Evolutionary conservation across 495 filamentous ascomycete genomes (phyloP).

Genomic region (Immersiella caudata): DNA sequence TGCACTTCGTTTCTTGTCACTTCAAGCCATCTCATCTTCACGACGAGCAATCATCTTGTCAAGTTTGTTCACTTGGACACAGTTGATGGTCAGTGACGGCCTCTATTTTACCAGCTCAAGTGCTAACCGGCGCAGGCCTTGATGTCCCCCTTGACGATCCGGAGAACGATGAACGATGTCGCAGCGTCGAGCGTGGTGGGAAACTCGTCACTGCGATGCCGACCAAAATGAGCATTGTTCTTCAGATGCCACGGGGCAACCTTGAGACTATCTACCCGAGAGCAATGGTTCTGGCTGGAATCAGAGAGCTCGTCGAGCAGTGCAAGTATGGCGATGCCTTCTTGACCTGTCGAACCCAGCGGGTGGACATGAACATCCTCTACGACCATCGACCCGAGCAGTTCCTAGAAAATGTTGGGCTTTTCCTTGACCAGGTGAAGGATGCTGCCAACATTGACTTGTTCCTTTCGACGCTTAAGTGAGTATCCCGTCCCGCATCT

Average conservation of each 20-base stretch:
- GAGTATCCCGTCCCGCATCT: constrained; percentile 34
- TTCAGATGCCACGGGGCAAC: constrained; percentile 95
- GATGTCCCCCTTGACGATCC: constrained; percentile 86
- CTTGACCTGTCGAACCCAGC: constrained; percentile 81
- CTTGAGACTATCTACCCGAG: constrained; percentile 93
- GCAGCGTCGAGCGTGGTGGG: constrained; percentile 88
- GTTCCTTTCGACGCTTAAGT: constrained; percentile 88
- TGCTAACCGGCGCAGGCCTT: constrained; percentile 56
- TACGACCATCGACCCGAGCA: constrained; percentile 86
- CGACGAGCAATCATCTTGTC: constrained; percentile 84
- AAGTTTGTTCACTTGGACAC: constrained; percentile 86
- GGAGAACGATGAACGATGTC: constrained; percentile 87
- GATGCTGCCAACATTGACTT: constrained; percentile 85
- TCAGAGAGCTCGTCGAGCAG: constrained; percentile 73
- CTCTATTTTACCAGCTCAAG: constrained; percentile 3
- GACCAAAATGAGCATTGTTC: constrained; percentile 73
- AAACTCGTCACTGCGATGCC: constrained; percentile 88
- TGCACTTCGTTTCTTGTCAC: constrained; percentile 91
- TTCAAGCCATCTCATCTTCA: constrained; percentile 81
- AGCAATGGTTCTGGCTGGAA: constrained; percentile 87
- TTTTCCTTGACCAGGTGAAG: constrained; percentile 86
- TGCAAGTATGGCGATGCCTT: constrained; percentile 85
- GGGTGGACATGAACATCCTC: constrained; percentile 98
- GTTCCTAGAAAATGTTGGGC: constrained; percentile 71
- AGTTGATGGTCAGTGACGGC: constrained; percentile 47